A percentile compares a stretch with the other conserved stretches of the same genome.
phyloP scores from a whole-genome alignment of 2,329 filamentous ascomycete genomes.

The Drechslerella dactyloides region DNA sequence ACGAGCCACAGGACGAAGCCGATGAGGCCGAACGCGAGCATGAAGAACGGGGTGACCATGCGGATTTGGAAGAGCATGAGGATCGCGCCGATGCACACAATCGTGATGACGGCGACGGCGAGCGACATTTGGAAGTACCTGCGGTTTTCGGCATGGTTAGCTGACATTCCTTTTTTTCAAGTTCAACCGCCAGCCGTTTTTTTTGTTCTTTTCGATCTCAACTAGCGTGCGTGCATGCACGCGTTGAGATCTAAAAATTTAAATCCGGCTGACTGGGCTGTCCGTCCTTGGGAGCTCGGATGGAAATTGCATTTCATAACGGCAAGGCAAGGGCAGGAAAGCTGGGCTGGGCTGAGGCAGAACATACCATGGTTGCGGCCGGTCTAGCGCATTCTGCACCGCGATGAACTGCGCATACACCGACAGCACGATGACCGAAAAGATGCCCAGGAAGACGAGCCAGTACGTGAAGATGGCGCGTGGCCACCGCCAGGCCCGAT shows the following conservation, averaged over 20 bases:
- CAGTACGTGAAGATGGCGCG: constrained; percentile 38
- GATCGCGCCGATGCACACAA: constrained; percentile 35
- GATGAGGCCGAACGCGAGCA: constrained; percentile 37
- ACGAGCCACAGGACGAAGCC: constrained; percentile 48
- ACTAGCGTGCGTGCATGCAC: neutral
- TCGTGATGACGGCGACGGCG: constrained; percentile 38
- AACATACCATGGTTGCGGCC: constrained; percentile 48
- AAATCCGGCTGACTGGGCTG: too few relatives aligned
- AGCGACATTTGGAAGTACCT: constrained; percentile 51
- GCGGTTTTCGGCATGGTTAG: constrained; percentile 26
- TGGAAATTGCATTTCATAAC: neutral
- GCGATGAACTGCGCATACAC: constrained; percentile 46
- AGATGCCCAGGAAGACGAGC: constrained; percentile 33
- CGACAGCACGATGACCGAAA: constrained; percentile 41
- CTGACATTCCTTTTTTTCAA: constrained; percentile 2
- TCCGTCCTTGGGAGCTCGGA: constrained; percentile 1
- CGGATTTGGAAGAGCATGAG: constrained; percentile 38
- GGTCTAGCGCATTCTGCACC: constrained; percentile 43
- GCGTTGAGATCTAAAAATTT: neutral
- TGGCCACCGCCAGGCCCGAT: constrained; percentile 45
- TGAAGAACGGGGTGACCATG: constrained; percentile 49
- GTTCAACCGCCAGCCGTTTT: too few relatives aligned
- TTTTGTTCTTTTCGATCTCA: constrained; percentile 12
- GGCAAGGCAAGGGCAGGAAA: neutral
- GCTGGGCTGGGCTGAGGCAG: too few relatives aligned